A percentile compares a stretch with the other conserved stretches of the same genome.
phyloP scores from a whole-genome alignment of 2,329 filamentous ascomycete species.

The Coniochaeta sp. region DNA sequence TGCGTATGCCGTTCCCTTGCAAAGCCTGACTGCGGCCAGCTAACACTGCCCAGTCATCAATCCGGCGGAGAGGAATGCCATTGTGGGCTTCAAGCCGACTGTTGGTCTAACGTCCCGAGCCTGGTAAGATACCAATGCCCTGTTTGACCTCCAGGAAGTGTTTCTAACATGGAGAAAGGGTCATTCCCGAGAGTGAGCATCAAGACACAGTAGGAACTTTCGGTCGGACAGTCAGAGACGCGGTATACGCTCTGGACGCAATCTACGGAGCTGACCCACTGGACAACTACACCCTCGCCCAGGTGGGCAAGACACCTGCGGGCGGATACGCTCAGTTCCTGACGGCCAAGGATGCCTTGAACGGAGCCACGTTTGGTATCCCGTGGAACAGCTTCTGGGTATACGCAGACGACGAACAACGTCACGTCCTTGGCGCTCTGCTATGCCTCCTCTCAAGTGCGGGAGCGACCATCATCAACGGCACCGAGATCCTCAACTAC shows the following conservation, averaged over 20 bases:
- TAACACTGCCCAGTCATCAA: conserved; percentile 54
- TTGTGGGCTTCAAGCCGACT: conserved; percentile 72
- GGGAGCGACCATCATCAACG: conserved; percentile 63
- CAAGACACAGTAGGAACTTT: conserved; percentile 66
- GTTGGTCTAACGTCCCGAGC: conserved; percentile 63
- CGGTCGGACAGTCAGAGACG: conserved; percentile 62
- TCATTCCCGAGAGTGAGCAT: conserved; percentile 60
- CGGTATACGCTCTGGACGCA: conserved; percentile 56
- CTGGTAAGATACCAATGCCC: conserved; percentile 24
- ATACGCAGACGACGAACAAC: conserved; percentile 49
- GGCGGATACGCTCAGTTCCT: conserved; percentile 53
- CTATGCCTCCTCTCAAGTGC: conserved; percentile 48
- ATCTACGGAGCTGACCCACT: conserved; percentile 58
- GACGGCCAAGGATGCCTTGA: conserved; percentile 43
- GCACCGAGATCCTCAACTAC: conserved; percentile 60
- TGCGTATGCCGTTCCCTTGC: no score
- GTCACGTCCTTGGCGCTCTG: conserved; percentile 40
- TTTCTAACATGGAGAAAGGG: conserved; percentile 17
- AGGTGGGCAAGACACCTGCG: conserved; percentile 44
- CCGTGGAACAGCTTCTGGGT: conserved; percentile 69
- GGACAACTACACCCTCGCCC: conserved; percentile 60
- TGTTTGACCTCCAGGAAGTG: not conserved
- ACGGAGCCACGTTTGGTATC: conserved; percentile 59
- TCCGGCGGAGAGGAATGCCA: conserved; percentile 60
- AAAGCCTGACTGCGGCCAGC: no score